Base-by-base conservation (phyloP, 1,284 basidiomycete species). In the Exobasidium cylindrosporum region DNA sequence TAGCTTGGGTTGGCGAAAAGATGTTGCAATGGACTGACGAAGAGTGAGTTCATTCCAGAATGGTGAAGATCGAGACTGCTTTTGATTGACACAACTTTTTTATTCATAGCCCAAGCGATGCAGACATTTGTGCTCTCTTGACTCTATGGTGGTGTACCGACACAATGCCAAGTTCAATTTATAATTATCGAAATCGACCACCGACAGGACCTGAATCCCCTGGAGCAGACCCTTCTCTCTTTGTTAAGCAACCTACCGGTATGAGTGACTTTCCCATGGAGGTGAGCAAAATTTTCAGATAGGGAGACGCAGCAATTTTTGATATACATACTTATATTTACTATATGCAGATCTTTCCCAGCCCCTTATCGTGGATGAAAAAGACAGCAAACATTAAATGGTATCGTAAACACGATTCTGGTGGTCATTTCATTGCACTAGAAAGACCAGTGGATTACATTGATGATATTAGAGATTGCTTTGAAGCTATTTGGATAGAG, bases 1-100 rank as follows among this genome's bases (percentile, higher is more conserved):
- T 83, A 13, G 78, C 81, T 1, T 83, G 78, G 82, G 77, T 83
- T 35, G 82, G 77, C 2, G 82, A 83, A 57, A 83, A 83, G 68
- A 77, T 74, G 57, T 63, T 74, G 35, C 74, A 73, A 7, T 82
- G 82, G 82, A 80, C 80, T 4, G 80, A 82, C 58, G 61, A 69
- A 10, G 67, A 66, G 13, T 80, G 72, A 1, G 44, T 67, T 11
- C 43, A 44, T 44, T 44, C 43, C 43, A 14, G 43, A 14, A 44
- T 23, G 43, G 14, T 44, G 43, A 23, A 23, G 13, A 23, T 44
- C 13, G 13, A 14, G 43, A 44, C 43, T 44, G 43, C 13, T 44
- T 44, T 44, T 23, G 14, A 23, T 23, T 14, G n/a, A n/a, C n/a
- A n/a, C n/a, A n/a, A n/a, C n/a, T n/a, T 10, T 40, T 17, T 40